Conservation (phyloP, 495 filamentous ascomycete genomes). For the Penicillium turbatum region DNA sequence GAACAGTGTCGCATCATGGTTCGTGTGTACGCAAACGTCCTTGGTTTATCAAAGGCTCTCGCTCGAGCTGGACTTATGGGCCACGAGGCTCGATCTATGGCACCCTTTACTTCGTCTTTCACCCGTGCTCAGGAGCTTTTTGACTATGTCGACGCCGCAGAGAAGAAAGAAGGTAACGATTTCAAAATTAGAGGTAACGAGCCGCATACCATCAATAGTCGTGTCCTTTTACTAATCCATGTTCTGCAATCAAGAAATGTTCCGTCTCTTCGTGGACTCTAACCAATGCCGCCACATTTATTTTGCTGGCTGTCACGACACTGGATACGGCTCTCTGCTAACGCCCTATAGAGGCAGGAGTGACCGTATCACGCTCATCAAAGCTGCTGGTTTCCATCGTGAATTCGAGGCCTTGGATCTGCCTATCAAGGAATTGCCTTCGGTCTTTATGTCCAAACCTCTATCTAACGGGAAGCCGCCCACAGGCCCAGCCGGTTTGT, state of each 20-base stretch:
- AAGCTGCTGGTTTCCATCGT: slow-evolving; percentile 35
- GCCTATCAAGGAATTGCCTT: slow-evolving; percentile 40
- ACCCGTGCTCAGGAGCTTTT: slow-evolving; percentile 55
- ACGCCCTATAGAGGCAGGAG: slow-evolving; percentile 45
- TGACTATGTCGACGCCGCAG: slow-evolving; percentile 59
- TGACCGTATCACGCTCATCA: slow-evolving; percentile 52
- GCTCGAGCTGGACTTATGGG: slow-evolving; percentile 46
- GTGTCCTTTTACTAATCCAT: neutral
- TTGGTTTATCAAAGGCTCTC: slow-evolving; percentile 48
- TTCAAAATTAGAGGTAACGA: slow-evolving; percentile 54
- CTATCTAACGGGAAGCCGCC: slow-evolving; percentile 20
- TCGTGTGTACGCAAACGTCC: slow-evolving; percentile 56
- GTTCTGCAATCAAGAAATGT: slow-evolving; percentile 39
- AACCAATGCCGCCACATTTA: slow-evolving; percentile 64
- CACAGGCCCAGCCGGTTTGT: slow-evolving; percentile 7
- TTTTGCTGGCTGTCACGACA: slow-evolving; percentile 61
- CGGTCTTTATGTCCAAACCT: slow-evolving; percentile 40
- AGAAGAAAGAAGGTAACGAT: slow-evolving; percentile 57
- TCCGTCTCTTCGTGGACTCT: slow-evolving; percentile 55
- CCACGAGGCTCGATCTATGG: slow-evolving; percentile 49
- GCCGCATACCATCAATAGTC: neutral
- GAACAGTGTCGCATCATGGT: slow-evolving; percentile 57
- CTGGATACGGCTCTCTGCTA: slow-evolving; percentile 53
- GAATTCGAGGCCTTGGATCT: slow-evolving; percentile 37
- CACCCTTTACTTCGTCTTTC: slow-evolving; percentile 55